Base-by-base conservation (phyloP, 805 yeast species). In the Candida caryicola region DNA sequence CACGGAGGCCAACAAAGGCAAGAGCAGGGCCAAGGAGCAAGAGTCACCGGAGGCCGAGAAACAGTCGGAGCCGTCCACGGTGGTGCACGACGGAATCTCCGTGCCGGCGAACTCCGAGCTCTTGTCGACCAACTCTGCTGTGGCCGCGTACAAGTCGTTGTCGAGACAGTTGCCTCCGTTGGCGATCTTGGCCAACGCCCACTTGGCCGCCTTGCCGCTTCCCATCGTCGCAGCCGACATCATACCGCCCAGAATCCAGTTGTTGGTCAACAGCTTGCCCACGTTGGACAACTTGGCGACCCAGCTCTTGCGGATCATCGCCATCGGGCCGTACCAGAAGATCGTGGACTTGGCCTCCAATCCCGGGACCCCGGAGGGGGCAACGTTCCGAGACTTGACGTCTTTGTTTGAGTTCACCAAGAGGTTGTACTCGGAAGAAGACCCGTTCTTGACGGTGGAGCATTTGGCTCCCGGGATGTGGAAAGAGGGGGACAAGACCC, bases 231-330 rank as follows among this genome's bases (percentile, higher is more conserved):
- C 85, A 1, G 78, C 82, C 8, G 74, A 69, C 29, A 64, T 71
- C 45, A 58, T 78, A 17, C 79, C 83, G 1, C 73, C 79, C 16
- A 73, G 85, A 50, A 73, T 80, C 14, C 88, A 83, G 52, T 64
- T 84, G 29, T 64, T 81, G 19, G 66, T 84, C 38, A 81, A 82
- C 48, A 74, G 89, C 0, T 61, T 89, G 29, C 90, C 95, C 0
- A 75, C 86, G 1, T 62, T 90, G 43, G 96, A 89, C 54, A 86
- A 86, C 48, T 69, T 90, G 37, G 79, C 96, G 0, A 77, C 89
- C 1, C 97, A 90, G 55, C 67, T 90, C 14, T 66, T 90, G 37
- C 70, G 93, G 44, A 69, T 82, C 2, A 76, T 89, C 27, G 83
- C 86, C 6, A 71, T 76, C 17, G 84, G 84, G 4, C 84, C 95